phyloP scores from a whole-genome alignment of 139 green algal species.

The Tetradesmus lagerheimii region DNA sequence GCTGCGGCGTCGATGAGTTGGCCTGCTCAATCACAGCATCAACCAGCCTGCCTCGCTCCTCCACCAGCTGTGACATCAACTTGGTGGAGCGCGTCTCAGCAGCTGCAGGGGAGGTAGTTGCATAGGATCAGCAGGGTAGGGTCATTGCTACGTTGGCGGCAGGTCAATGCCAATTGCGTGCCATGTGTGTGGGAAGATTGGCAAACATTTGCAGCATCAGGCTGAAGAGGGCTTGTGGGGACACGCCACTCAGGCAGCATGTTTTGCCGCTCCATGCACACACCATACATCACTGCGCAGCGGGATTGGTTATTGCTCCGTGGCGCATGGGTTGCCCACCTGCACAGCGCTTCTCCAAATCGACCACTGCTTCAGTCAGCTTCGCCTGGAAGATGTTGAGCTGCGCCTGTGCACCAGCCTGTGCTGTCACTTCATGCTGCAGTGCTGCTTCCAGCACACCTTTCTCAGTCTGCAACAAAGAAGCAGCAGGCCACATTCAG shows the following conservation, averaged over 20 bases:
- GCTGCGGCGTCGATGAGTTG: neutral
- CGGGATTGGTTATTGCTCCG: too few relatives aligned
- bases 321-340: neutral
- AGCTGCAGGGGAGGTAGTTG: neutral
- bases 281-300: neutral
- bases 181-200: too few relatives aligned
- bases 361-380: conserved; percentile 23
- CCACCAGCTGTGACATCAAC: conserved; percentile 33
- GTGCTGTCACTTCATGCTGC: conserved; percentile 40
- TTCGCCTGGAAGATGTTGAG: conserved; percentile 27
- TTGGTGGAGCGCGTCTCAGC: conserved; percentile 22
- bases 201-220: too few relatives aligned
- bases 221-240: too few relatives aligned
- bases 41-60: conserved; percentile 34
- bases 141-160: too few relatives aligned
- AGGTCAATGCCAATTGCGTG: neutral
- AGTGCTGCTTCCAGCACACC: conserved; percentile 22
- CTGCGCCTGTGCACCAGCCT: conserved; percentile 32
- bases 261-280: too few relatives aligned
- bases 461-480: conserved; percentile 26
- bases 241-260: too few relatives aligned
- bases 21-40: conserved; percentile 29
- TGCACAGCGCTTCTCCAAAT: conserved; percentile 33
- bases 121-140: neutral
- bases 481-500: neutral